Percentiles rank a stretch among this genome's conserved stretches.
Conservation (phyloP, 2,329 filamentous ascomycete species). For the Colletotrichum cereale region DNA sequence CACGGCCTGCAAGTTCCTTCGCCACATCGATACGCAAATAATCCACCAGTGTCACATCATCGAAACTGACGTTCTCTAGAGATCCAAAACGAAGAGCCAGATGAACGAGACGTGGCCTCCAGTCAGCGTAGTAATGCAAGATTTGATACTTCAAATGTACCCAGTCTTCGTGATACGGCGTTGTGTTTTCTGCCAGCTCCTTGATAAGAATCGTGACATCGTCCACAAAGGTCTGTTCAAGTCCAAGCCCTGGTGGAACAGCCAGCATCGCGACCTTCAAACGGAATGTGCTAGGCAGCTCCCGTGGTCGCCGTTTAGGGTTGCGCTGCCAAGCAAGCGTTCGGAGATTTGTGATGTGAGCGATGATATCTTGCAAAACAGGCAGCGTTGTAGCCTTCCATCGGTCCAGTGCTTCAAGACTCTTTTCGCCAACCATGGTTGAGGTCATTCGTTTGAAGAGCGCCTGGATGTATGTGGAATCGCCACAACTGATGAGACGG, state of each 20-base stretch:
- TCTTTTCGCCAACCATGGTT: neutral
- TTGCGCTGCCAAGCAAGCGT: constrained; percentile 20
- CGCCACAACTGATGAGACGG: neutral
- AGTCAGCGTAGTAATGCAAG: neutral
- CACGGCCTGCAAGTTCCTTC: neutral
- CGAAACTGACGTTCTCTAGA: neutral
- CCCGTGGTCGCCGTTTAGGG: neutral
- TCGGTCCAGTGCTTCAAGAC: neutral
- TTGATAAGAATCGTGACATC: neutral
- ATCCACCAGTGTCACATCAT: neutral
- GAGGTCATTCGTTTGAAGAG: constrained; percentile 2
- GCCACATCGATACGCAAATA: constrained; percentile 20
- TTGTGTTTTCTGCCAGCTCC: neutral
- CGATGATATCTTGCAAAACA: neutral
- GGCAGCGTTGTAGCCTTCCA: constrained; percentile 23
- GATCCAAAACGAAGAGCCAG: neutral
- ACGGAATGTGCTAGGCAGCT: constrained; percentile 7
- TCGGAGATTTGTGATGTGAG: constrained; percentile 4
- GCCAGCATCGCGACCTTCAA: constrained; percentile 10
- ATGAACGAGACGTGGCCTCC: neutral
- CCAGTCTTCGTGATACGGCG: constrained; percentile 16
- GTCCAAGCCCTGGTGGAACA: neutral
- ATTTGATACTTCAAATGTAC: constrained; percentile 4
- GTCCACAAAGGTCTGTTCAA: neutral
- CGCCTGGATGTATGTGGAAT: neutral